phyloP scores from a whole-genome alignment of 768 basidiomycete genomes.

The Suillus placidus region DNA sequence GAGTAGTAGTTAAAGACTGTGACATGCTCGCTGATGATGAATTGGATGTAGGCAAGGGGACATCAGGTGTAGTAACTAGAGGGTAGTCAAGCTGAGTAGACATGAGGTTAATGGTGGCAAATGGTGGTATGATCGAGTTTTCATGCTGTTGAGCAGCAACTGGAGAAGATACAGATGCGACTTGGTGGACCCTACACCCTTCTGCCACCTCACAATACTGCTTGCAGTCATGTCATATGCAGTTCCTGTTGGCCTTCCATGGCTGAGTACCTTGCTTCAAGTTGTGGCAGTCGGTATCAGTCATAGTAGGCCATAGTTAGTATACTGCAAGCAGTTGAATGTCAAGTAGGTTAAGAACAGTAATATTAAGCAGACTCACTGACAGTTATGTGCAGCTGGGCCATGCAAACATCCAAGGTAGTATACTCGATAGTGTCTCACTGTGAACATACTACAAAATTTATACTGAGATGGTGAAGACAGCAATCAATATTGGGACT shows the following conservation, averaged over 20 bases:
- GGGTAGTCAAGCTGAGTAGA: not conserved
- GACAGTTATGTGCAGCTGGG: too few species aligned
- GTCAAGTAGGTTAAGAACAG: too few species aligned
- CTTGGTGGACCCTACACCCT: not conserved
- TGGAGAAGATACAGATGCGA: not conserved
- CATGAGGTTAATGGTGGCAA: not conserved
- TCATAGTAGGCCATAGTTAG: too few species aligned
- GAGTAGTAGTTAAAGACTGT: not conserved
- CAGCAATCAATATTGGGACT: conserved; percentile 2
- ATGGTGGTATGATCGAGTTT: not conserved
- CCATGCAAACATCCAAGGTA: too few species aligned
- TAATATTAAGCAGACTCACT: too few species aligned
- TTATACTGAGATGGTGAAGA: conserved; percentile 2
- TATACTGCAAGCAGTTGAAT: too few species aligned
- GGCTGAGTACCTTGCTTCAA: not conserved
- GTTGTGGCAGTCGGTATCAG: not conserved
- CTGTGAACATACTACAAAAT: not conserved
- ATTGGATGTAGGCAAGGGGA: too few species aligned
- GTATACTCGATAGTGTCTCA: too few species aligned
- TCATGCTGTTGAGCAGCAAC: not conserved
- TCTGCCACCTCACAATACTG: not conserved
- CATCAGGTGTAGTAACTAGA: too few species aligned
- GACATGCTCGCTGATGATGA: not conserved
- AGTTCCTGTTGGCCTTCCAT: not conserved
- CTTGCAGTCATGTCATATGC: not conserved